These are phyloP conservation scores for Moesziomyces aphidis DNA, from an alignment of 1,284 basidiomycete species.

Conservation along the genomic window DNA sequence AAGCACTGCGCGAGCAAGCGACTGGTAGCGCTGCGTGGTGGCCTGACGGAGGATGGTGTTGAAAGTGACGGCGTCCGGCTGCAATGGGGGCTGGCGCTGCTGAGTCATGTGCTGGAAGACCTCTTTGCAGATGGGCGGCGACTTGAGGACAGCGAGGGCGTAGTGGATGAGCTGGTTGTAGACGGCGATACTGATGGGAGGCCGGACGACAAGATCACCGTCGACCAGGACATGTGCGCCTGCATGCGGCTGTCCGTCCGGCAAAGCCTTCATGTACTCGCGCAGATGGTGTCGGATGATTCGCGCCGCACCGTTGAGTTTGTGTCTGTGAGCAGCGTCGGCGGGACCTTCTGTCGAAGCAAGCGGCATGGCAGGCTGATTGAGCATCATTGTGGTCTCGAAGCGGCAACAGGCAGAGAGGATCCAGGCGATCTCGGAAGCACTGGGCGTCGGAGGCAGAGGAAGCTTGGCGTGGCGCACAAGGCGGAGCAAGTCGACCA, in stretches of 20 bases:
- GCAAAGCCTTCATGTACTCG: constrained; percentile 34
- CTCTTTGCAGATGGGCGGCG: constrained; percentile 31
- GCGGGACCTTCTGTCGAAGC: not conserved
- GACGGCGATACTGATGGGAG: constrained; percentile 18
- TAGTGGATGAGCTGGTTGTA: constrained; percentile 53
- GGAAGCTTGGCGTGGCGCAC: constrained; percentile 22
- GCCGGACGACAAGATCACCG: constrained; percentile 17
- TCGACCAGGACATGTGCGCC: constrained; percentile 6
- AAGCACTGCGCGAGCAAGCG: constrained; percentile 31
- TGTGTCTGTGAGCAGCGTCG: constrained; percentile 8
- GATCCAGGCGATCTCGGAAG: constrained; percentile 39
- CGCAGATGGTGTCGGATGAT: constrained; percentile 27
- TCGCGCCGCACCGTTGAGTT: constrained; percentile 14
- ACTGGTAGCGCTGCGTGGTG: constrained; percentile 32
- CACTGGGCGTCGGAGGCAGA: constrained; percentile 14
- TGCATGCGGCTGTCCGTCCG: constrained; percentile 25
- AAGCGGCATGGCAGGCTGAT: not conserved
- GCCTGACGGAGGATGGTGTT: constrained; percentile 50
- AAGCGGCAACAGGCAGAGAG: constrained; percentile 43
- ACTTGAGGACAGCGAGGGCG: constrained; percentile 24
- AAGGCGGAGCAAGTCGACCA: constrained; percentile 34
- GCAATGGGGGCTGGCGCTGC: constrained; percentile 26
- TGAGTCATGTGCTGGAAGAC: constrained; percentile 46
- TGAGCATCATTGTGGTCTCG: constrained; percentile 19
- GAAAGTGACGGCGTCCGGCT: constrained; percentile 45